Evolutionary conservation across 768 basidiomycete species (phyloP).

Genomic region (Coprinopsis sp.): DNA sequence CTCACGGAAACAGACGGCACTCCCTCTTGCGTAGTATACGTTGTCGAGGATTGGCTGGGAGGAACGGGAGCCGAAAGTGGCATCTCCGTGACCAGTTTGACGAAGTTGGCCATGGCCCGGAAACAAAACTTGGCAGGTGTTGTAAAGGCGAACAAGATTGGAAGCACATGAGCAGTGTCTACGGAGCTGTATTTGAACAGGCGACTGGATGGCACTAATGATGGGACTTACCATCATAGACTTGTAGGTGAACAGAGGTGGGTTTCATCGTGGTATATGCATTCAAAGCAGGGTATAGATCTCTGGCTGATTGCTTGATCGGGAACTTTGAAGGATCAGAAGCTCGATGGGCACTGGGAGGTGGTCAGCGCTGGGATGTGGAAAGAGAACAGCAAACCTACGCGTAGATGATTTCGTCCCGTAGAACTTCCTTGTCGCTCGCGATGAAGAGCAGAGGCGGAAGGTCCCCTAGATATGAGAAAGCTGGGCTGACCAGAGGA

Average conservation of each 20-base stretch:
- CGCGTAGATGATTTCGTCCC: conserved; percentile 90
- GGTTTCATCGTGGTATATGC: conserved; percentile 52
- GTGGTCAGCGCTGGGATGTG: background rate
- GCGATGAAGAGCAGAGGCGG: conserved; percentile 83
- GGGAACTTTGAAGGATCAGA: conserved; percentile 73
- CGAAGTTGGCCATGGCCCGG: conserved; percentile 70
- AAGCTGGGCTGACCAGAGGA: conserved; percentile 77
- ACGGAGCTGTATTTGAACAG: conserved; percentile 11
- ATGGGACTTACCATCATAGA: conserved; percentile 69
- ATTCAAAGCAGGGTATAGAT: conserved; percentile 52
- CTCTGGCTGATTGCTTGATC: conserved; percentile 37
- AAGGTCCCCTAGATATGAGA: conserved; percentile 84
- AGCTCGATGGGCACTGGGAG: conserved; percentile 79
- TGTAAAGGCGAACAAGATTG: conserved; percentile 70
- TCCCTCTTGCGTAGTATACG: background rate
- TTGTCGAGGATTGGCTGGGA: conserved; percentile 1
- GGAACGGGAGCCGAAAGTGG: conserved; percentile 14
- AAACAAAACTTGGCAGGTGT: conserved; percentile 79
- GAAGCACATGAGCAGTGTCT: conserved; percentile 73
- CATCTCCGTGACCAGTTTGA: conserved; percentile 59
- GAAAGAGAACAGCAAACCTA: conserved; percentile 31
- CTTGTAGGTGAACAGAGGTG: conserved; percentile 86
- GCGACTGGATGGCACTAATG: conserved; percentile 10
- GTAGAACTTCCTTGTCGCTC: conserved; percentile 85
- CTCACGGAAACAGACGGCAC: too few species aligned